These are phyloP conservation scores for Lunularia cruciata DNA, from an alignment of 225 moss, liverwort and hornwort species.

Conservation along the genomic window DNA sequence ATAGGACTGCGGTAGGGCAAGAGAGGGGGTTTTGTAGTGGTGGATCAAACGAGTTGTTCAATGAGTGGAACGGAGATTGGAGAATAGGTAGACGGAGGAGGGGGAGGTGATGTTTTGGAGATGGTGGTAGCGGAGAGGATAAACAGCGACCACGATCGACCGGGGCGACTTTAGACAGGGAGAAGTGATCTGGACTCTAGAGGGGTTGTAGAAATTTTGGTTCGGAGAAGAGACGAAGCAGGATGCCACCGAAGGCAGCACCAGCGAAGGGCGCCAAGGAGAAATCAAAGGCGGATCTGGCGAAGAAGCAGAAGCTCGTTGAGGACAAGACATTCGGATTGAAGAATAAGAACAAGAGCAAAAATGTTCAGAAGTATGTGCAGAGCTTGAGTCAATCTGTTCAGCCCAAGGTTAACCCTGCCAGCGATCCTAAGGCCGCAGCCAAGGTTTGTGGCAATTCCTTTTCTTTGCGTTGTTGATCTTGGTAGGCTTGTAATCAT, in stretches of 20 bases:
- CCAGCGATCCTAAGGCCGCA: constrained; percentile 64
- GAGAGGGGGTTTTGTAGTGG: neutral
- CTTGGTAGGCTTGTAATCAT: neutral
- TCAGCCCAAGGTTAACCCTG: constrained; percentile 57
- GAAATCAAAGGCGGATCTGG: constrained; percentile 85
- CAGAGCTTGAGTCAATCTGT: constrained; percentile 68
- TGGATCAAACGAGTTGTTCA: neutral
- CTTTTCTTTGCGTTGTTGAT: neutral
- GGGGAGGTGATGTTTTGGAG: neutral
- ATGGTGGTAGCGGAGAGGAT: neutral
- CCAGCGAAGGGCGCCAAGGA: constrained; percentile 65
- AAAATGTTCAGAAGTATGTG: constrained; percentile 98
- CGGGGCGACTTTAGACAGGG: neutral
- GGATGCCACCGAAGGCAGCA: constrained; percentile 79
- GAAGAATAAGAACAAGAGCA: constrained; percentile 99
- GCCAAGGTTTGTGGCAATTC: constrained; percentile 50
- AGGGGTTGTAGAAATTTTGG: neutral
- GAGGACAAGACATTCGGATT: constrained; percentile 98
- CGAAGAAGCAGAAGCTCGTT: constrained; percentile 98
- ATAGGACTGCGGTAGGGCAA: neutral
- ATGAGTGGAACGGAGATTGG: constrained; percentile 1
- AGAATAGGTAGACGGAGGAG: neutral
- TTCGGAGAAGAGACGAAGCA: neutral
- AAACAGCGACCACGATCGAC: neutral
- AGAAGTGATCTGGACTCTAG: neutral